phyloP scores from a whole-genome alignment of 169 alveolate genomes.

The Plasmodium malariae region DNA sequence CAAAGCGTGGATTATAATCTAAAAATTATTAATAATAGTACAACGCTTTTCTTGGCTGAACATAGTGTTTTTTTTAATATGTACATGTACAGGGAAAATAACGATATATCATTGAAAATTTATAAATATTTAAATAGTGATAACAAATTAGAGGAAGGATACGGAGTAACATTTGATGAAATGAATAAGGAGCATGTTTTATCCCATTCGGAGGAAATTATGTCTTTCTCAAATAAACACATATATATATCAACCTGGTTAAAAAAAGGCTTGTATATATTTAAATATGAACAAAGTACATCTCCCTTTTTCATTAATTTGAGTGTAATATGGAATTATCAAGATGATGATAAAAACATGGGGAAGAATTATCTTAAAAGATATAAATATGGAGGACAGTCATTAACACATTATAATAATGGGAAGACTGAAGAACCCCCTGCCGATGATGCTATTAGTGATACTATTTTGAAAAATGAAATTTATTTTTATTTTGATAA shows the following conservation, averaged over 20 bases:
- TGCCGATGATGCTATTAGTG: background rate
- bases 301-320: slow-evolving; percentile 7
- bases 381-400: background rate
- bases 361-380: background rate
- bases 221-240: background rate
- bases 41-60: slow-evolving; percentile 3
- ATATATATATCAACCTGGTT: slow-evolving; percentile 27
- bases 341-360: background rate
- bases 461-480: slow-evolving; percentile 5
- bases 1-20: slow-evolving; percentile 17
- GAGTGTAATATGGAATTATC: slow-evolving; percentile 6
- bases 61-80: slow-evolving; percentile 14
- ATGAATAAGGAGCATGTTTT: slow-evolving; percentile 1
- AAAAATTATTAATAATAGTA: slow-evolving; percentile 7
- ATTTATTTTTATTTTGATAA: background rate
- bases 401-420: background rate
- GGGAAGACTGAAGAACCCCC: background rate
- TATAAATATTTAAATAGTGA: background rate
- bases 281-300: slow-evolving; percentile 10
- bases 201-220: slow-evolving; percentile 1
- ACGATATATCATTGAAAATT: slow-evolving; percentile 8
- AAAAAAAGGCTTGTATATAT: slow-evolving; percentile 45
- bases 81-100: slow-evolving; percentile 17
- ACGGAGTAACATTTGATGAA: slow-evolving; percentile 25
- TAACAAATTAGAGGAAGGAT: background rate